Evolutionary conservation across 2,329 filamentous ascomycete species (phyloP), one percentile per base, ranked within the genome.

Genomic region (Trichoderma sp.): DNA sequence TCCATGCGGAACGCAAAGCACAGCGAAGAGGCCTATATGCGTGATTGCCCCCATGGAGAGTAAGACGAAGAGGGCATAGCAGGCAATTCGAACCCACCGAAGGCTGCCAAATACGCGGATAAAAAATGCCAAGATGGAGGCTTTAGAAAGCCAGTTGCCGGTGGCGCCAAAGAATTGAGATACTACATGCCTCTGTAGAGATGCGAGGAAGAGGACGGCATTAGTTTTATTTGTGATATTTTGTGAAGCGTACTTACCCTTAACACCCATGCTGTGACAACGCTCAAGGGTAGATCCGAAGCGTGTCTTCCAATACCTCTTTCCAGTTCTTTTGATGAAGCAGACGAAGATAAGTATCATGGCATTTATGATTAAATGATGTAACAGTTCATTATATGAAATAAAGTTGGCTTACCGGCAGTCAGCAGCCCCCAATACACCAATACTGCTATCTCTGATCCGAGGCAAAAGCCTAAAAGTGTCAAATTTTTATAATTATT

Each of bases 71-170:
- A 65, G 62, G 6, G 24, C 62, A 19, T 31, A 65, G 35, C 62
- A 65, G 35, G 62, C 62, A 29, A 56, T 31, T 21, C 24, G 35
- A 31, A 53, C 62, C 62, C 62, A 65, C 10, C 52, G 62, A 11
- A 65, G 47, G 52, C 62, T 65, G 19, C 62, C 52, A 11, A 65
- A 65, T 4, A 65, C 29, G 16, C 62, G 35, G 13, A 43, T 27
- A 8, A 65, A 65, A 43, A 56, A 65, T 14, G 62, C 52, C n/a
- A 65, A 14, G 16, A 65, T 40, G 4, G 62, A 56, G 33, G 49
- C 62, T 27, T 65, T 65, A 19, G 62, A 52, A 21, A 65, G 27
- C 62, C 62, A 65, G 13, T 65, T 65, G 27, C 62, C 21, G 3
- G 19, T n/a, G 10, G 62, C 33, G 1, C 49, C 49, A 24, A 65